Evolutionary conservation across 805 yeast genomes (phyloP), one percentile per base, ranked within the genome.

Genomic region (Candida adriatica): DNA sequence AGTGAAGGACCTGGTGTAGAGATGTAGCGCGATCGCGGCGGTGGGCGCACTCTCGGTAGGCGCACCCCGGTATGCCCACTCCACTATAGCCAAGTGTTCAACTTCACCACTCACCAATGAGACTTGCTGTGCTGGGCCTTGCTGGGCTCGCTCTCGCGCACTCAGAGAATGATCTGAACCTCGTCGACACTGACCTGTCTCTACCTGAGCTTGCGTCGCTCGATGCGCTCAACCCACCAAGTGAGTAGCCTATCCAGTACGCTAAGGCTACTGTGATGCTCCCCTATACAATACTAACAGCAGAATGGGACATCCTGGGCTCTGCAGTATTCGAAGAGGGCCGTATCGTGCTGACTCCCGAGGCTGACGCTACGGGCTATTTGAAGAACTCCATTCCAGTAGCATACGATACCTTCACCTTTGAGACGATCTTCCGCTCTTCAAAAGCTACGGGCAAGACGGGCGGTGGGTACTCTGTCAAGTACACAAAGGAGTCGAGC

Each of bases 381-480:
- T 28, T 75, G 3, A 70, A 77, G 76, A 52, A 58, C 55, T 23
- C 49, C 25, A 50, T 56, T 53, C 24, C 50, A 24, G 27, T 42
- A 43, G 8, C 47, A 41, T 38, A 41, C 15, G 54, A 58, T 41
- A 59, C 62, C 36, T 75, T 76, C 67, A 70, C 88, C 0, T 43
- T 75, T 8, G 87, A 81, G 43, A 48, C 72, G 27, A 70, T 79
- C 3, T 67, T 80, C 42, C 68, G 92, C 54, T 72, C 83, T 28
- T 51, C 70, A 6, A 82, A 82, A 6, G 58, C 60, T 6, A 40
- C 41, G 20, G 79, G 77, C 0, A 45, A 51, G 26, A 66, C 73
- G 1, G 61, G 58, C 10, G 74, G 81, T 45, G 85, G 85, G 1
- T 46, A 78, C 16, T 61, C 81, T 1, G 55, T 80, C 28, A 34